A percentile compares a stretch with the other conserved stretches of the same genome.
Evolutionary conservation across 1,284 basidiomycete genomes (phyloP).

Genomic region (Apiotrichum porosum): DNA sequence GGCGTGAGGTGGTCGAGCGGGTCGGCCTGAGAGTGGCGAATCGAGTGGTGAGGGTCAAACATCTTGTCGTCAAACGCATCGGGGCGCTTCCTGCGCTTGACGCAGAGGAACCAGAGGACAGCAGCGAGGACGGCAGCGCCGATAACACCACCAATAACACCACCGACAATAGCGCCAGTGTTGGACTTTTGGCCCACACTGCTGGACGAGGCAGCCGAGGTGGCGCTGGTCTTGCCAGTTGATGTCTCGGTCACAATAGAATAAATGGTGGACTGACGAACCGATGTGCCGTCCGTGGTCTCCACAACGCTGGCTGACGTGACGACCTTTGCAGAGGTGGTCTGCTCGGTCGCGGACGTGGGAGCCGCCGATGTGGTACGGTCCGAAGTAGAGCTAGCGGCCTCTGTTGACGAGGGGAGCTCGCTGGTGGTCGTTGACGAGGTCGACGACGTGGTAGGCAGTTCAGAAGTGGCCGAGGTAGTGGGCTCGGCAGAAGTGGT

Average conservation of each 20-base stretch:
- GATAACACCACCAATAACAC: constrained; percentile 47
- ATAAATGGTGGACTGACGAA: background rate
- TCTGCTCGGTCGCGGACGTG: constrained; percentile 1
- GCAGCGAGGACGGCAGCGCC: constrained; percentile 34
- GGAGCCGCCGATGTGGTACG: background rate
- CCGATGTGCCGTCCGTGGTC: background rate
- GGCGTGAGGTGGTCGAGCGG: constrained; percentile 39
- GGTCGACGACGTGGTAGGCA: background rate
- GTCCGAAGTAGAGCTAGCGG: constrained; percentile 5
- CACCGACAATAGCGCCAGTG: constrained; percentile 47
- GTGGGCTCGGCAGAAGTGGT: too few species aligned
- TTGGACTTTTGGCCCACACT: constrained; percentile 11
- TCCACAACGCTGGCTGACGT: constrained; percentile 1
- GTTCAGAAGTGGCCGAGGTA: background rate
- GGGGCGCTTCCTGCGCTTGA: constrained; percentile 27
- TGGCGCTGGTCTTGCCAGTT: background rate
- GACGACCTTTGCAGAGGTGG: constrained; percentile 6
- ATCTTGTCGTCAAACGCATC: constrained; percentile 49
- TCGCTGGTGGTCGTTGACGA: too few species aligned
- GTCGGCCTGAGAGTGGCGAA: constrained; percentile 40
- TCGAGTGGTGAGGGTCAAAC: constrained; percentile 39
- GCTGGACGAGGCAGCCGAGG: background rate
- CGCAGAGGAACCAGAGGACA: constrained; percentile 39
- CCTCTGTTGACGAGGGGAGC: background rate
- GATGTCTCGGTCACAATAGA: background rate